Base-by-base conservation (phyloP, 192 early-diverging fungal genomes). In the Backusella liffmaniae region DNA sequence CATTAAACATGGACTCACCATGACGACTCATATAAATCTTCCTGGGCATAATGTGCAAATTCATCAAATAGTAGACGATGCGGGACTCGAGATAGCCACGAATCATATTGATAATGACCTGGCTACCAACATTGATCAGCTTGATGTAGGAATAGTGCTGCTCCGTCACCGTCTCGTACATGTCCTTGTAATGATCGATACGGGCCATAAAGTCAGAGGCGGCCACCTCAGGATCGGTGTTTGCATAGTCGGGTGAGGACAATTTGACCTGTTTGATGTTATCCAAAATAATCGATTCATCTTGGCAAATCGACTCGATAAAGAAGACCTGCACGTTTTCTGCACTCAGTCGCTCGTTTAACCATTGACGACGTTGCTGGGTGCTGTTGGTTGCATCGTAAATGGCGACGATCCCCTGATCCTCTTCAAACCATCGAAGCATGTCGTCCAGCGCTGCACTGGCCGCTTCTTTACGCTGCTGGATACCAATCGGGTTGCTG, bases 331-430 rank as follows among this genome's bases (percentile, higher is more conserved):
- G 91, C 73, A 98, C 89, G 71, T 91, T 88, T 56, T 92, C 84
- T 72, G 87, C 87, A 18, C 86, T 84, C 75, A 93, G 94, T 36
- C 84, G 80, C 23, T 94, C 88, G 32, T 91, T 76, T 18, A 98
- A 86, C 81, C 90, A 87, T 74, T 87, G 79, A 66, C 98, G 85
- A 70, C 98, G 88, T 39, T 92, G 88, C 13, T 82, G 85, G 2
- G 98, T 99, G 37, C 96, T 95, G 82, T 99, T 99, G n/a, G 98
- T 99, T 30, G 97, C 98, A 82, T 99, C 98, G 78, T 98, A 99
- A 18, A 99, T 84, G 1, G 95, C 97, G 35, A 99, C 95, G 26
- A 92, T 90, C 34, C 91, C 94, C 35, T 90, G 84, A 29, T 94
- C 91, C 73, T 90, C 88, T 62, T 92, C 87, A 74, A 98, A 94